Evolutionary conservation across 495 filamentous ascomycete species (phyloP).

Genomic region (Amniculicola lignicola): DNA sequence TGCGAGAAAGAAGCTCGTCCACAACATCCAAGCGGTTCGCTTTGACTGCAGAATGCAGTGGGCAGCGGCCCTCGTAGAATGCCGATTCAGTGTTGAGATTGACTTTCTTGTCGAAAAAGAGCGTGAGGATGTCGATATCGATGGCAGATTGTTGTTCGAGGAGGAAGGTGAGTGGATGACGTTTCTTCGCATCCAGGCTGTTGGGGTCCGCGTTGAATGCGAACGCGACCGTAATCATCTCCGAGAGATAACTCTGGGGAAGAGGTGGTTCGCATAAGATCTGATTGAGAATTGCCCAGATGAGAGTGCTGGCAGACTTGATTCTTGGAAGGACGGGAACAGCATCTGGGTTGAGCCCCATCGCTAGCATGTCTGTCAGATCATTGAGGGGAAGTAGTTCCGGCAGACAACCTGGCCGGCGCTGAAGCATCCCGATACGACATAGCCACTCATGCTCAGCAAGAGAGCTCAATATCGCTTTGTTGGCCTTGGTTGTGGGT

Average conservation of each 20-base stretch:
- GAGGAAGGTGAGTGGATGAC: constrained; percentile 21
- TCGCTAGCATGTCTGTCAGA: constrained; percentile 10
- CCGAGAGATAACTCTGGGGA: constrained; percentile 9
- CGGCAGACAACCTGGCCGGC: constrained; percentile 11
- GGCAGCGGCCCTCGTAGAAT: constrained; percentile 21
- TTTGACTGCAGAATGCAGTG: constrained; percentile 26
- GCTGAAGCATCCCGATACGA: constrained; percentile 3
- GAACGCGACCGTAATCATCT: constrained; percentile 11
- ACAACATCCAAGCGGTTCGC: constrained; percentile 24
- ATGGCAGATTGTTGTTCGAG: constrained; percentile 15
- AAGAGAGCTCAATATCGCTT: constrained; percentile 13
- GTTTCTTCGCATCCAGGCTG: background rate
- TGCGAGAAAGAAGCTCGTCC: constrained; percentile 7
- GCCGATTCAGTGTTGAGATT: constrained; percentile 6
- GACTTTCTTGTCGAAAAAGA: constrained; percentile 15
- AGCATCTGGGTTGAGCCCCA: constrained; percentile 21
- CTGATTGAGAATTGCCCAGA: constrained; percentile 23
- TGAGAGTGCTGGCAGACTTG: constrained; percentile 1
- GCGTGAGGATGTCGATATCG: constrained; percentile 23
- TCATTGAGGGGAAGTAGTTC: constrained; percentile 10
- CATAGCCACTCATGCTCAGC: constrained; percentile 28
- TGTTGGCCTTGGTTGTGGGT: constrained; percentile 5
- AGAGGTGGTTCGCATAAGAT: background rate
- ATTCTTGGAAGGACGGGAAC: constrained; percentile 2
- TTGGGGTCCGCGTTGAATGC: constrained; percentile 12